Percentiles rank a stretch among this genome's conserved stretches.
These are phyloP conservation scores for Maudiozyma bulderi DNA, from an alignment of 805 yeast genomes.

Conservation along the genomic window DNA sequence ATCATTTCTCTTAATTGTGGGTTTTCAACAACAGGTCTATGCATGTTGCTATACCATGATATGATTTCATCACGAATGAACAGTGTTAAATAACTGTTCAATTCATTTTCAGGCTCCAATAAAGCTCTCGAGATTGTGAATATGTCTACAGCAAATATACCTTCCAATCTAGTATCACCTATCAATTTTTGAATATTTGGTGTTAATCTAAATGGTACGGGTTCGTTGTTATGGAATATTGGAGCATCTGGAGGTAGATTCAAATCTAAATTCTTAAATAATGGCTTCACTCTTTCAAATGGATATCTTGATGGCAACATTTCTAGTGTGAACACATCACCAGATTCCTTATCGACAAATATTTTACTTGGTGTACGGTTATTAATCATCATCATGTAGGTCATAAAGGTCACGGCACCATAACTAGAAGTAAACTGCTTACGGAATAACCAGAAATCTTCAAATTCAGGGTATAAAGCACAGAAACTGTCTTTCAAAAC, in stretches of 20 bases:
- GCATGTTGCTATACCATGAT: slow-evolving; percentile 87
- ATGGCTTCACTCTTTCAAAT: slow-evolving; percentile 32
- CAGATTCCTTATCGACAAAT: slow-evolving; percentile 69
- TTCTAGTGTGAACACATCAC: slow-evolving; percentile 87
- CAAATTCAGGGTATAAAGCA: slow-evolving; percentile 61
- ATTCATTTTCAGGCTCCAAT: slow-evolving; percentile 83
- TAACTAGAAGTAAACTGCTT: slow-evolving; percentile 91
- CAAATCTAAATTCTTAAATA: slow-evolving; percentile 29
- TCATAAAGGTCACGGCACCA: slow-evolving; percentile 84
- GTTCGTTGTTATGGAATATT: slow-evolving; percentile 79
- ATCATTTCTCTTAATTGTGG: slow-evolving; percentile 81
- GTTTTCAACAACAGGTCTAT: slow-evolving; percentile 73
- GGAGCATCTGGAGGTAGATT: slow-evolving; percentile 47
- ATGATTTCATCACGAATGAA: slow-evolving; percentile 93
- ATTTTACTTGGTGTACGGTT: slow-evolving; percentile 91
- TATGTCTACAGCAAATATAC: slow-evolving; percentile 75
- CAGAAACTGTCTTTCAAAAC: slow-evolving; percentile 73
- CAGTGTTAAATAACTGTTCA: slow-evolving; percentile 83
- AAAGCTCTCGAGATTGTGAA: slow-evolving; percentile 81
- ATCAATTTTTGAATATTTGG: slow-evolving; percentile 90
- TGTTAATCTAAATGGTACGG: slow-evolving; percentile 92
- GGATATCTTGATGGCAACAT: slow-evolving; percentile 86
- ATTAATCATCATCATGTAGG: slow-evolving; percentile 90
- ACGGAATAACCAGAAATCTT: slow-evolving; percentile 95
- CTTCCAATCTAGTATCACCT: slow-evolving; percentile 92